Percentiles rank a stretch among this genome's conserved stretches.
phyloP scores from a whole-genome alignment of 2,329 filamentous ascomycete genomes.

The Amauroascus niger region DNA sequence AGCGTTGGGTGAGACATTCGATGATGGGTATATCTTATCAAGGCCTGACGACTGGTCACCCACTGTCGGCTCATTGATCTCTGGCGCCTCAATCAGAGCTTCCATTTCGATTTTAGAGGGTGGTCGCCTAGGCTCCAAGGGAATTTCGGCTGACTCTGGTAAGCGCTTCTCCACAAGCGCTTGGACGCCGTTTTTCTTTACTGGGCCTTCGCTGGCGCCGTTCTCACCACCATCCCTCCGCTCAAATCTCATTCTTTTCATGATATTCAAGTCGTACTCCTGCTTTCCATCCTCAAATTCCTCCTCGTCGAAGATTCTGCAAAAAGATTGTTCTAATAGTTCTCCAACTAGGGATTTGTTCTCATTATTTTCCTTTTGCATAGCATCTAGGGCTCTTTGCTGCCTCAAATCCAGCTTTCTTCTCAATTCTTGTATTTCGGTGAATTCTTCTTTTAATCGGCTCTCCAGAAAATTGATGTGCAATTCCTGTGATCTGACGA shows the following conservation, averaged over 20 bases:
- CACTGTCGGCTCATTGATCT: not conserved
- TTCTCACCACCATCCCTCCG: not conserved
- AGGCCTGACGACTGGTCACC: not conserved
- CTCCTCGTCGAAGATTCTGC: not conserved
- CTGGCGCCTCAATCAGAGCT: not conserved
- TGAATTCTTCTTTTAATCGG: not conserved
- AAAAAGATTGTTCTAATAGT: constrained; percentile 1
- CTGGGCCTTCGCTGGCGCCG: not conserved
- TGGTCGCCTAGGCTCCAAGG: not conserved
- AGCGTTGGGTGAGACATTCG: not conserved
- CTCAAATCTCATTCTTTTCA: not conserved
- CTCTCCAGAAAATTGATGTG: constrained; percentile 9
- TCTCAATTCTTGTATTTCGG: constrained; percentile 3
- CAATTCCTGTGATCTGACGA: constrained; percentile 15
- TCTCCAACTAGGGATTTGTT: not conserved
- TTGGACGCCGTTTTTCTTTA: not conserved
- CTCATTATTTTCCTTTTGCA: not conserved
- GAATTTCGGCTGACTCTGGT: not conserved
- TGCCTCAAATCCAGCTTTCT: constrained; percentile 8
- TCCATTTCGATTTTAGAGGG: not conserved
- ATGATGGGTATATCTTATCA: not conserved
- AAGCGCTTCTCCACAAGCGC: not conserved
- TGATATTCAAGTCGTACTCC: not conserved
- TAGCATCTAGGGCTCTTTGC: not conserved
- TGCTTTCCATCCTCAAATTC: not conserved